Percentiles rank a stretch among this genome's conserved stretches.
Evolutionary conservation across 345 rosid species (phyloP).

Genomic region (Rhodomyrtus tomentosa): DNA sequence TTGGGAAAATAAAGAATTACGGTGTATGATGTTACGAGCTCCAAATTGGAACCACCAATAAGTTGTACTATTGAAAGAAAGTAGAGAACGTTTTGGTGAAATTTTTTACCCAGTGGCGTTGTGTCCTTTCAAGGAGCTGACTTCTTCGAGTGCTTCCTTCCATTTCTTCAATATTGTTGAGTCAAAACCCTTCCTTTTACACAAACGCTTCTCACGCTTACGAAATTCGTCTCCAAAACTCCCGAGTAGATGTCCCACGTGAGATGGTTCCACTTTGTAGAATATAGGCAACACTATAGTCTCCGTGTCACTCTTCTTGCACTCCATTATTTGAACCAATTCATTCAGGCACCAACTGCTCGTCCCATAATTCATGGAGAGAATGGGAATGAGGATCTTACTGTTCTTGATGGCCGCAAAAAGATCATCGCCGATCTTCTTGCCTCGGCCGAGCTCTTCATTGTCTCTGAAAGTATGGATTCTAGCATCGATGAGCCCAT

Average conservation of each 20-base stretch:
- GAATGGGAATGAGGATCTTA: background rate
- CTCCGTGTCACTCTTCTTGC: background rate
- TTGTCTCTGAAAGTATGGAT: too few relatives aligned
- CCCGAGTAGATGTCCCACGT: fast-evolving
- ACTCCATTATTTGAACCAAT: background rate
- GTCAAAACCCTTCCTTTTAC: fast-evolving
- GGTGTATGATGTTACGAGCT: too few relatives aligned
- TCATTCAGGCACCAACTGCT: background rate
- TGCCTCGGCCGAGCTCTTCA: too few relatives aligned
- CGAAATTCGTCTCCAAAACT: fast-evolving
- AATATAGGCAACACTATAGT: background rate
- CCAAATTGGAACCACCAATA: background rate
- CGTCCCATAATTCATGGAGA: background rate
- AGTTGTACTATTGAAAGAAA: background rate
- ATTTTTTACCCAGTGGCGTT: fast-evolving
- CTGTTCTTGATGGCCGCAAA: background rate
- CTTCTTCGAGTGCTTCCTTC: background rate
- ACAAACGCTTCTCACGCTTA: background rate
- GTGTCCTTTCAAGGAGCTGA: background rate
- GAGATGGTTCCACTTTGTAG: background rate
- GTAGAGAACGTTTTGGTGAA: background rate
- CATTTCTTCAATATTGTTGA: background rate
- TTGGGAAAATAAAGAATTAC: too few relatives aligned
- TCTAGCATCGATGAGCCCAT: too few relatives aligned
- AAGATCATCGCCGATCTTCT: too few relatives aligned